Evolutionary conservation across 2,329 filamentous ascomycete species (phyloP), one percentile per base, ranked within the genome.

Genomic region (Ophiocordyceps australis): DNA sequence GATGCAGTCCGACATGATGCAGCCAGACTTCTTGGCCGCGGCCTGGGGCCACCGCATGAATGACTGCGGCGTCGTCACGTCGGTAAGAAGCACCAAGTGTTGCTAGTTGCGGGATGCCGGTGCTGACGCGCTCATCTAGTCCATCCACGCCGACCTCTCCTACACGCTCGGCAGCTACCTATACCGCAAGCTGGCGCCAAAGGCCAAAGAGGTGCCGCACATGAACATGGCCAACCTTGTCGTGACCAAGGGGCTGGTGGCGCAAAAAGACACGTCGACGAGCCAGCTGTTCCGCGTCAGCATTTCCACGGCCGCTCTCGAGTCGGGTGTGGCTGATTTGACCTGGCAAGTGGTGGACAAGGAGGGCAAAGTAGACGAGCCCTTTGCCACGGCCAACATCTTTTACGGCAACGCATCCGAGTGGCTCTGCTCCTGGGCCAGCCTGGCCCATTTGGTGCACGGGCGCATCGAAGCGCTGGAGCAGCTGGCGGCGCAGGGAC

Each of bases 181-280:
- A n/a, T n/a, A n/a, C n/a, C n/a, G n/a, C n/a, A n/a, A n/a, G n/a
- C n/a, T n/a, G n/a, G n/a, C n/a, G n/a, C n/a, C n/a, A n/a, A n/a
- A n/a, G n/a, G n/a, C n/a, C n/a, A n/a, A n/a, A n/a, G n/a, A n/a
- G n/a, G n/a, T n/a, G n/a, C n/a, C n/a, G n/a, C 68, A 66, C 14
- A 54, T 70, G 36, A 76, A 80, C 35, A 66, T 81, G 13, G 59
- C 58, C 34, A 55, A 70, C 25, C 70, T 82, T 56, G 67, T 75
- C 42, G 73, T 78, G 2, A 61, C 61, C 26, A 78, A 80, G 57
- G 34, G 28, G 2, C 30, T 36, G 4, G 30, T 36, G 5, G 34
- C 29, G 1, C 32, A 52, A 2, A 37, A 36, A 5, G 36, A 46
- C 26, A 40, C 37, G 7, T 33, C 32, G 7, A 32, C 21, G 5